Evolutionary conservation across 1,284 basidiomycete species (phyloP).

Genomic region (Mrakiaceae sp.): DNA sequence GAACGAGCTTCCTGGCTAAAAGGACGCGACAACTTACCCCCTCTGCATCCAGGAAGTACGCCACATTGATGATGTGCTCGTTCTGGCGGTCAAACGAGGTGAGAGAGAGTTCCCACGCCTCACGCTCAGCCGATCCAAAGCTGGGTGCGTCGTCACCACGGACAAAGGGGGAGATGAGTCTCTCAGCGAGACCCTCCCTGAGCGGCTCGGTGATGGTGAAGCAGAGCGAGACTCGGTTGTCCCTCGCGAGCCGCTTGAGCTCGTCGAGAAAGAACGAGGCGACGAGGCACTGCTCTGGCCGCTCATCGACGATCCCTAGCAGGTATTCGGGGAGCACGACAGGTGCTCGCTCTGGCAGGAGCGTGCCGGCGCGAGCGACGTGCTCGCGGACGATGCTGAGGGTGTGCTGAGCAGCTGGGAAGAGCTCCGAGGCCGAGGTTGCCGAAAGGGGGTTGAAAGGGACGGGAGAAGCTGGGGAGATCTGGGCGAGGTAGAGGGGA

Average conservation of each 20-base stretch:
- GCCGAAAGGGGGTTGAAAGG: too few species aligned
- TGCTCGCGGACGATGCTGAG: conserved; percentile 19
- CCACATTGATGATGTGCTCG: not conserved
- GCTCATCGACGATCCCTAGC: conserved; percentile 30
- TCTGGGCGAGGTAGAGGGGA: conserved; percentile 32
- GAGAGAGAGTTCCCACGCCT: too few species aligned
- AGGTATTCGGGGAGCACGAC: conserved; percentile 35
- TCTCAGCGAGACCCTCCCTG: too few species aligned
- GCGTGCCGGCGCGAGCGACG: conserved; percentile 21
- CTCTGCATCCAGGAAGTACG: not conserved
- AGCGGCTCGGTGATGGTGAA: conserved; percentile 29
- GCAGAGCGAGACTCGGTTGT: conserved; percentile 25
- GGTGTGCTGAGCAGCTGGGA: conserved; percentile 26
- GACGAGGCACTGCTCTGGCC: conserved; percentile 20
- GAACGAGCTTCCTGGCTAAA: not conserved
- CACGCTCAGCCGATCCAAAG: too few species aligned
- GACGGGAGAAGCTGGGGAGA: conserved; percentile 22
- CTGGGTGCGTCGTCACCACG: too few species aligned
- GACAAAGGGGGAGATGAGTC: too few species aligned
- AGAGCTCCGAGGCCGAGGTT: conserved; percentile 17
- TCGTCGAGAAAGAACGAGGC: conserved; percentile 23
- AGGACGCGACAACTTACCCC: not conserved
- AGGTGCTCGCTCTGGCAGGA: conserved; percentile 23
- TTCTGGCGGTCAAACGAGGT: too few species aligned
- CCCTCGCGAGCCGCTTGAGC: conserved; percentile 23